These are phyloP conservation scores for Ramaria sp. DNA, from an alignment of 768 basidiomycete species.

Conservation along the genomic window DNA sequence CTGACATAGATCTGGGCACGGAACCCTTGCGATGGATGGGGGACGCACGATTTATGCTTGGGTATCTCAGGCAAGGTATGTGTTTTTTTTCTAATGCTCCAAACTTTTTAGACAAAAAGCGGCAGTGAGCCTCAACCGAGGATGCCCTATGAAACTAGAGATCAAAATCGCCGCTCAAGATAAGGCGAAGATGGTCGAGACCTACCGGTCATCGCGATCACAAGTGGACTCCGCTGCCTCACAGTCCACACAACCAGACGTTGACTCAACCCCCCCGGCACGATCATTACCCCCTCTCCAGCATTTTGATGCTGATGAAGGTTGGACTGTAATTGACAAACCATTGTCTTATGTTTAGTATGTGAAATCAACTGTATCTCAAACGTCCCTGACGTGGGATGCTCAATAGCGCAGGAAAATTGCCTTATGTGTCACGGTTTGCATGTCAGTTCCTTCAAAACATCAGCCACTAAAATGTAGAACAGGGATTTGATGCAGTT, in stretches of 20 bases:
- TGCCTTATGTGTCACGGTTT: constrained; percentile 62
- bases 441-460: constrained; percentile 8
- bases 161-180: constrained; percentile 61
- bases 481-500: constrained; percentile 70
- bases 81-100: constrained; percentile 5
- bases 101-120: constrained; percentile 7
- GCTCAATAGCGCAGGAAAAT: constrained; percentile 47
- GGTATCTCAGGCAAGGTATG: constrained; percentile 60
- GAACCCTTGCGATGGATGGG: constrained; percentile 85
- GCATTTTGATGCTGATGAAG: constrained; percentile 33
- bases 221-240: constrained; percentile 1
- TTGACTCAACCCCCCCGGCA: background rate
- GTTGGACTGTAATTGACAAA: constrained; percentile 63
- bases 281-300: constrained; percentile 33
- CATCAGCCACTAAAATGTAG: constrained; percentile 4
- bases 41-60: constrained; percentile 63
- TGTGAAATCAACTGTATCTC: background rate
- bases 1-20: constrained; percentile 75
- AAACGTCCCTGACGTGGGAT: background rate
- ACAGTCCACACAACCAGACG: background rate
- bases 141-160: constrained; percentile 60
- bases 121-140: constrained; percentile 46
- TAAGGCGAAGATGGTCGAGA: constrained; percentile 58
- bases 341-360: constrained; percentile 55
- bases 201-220: constrained; percentile 28